Conservation (phyloP, 345 rosid genomes). For the Heritiera littoralis region DNA sequence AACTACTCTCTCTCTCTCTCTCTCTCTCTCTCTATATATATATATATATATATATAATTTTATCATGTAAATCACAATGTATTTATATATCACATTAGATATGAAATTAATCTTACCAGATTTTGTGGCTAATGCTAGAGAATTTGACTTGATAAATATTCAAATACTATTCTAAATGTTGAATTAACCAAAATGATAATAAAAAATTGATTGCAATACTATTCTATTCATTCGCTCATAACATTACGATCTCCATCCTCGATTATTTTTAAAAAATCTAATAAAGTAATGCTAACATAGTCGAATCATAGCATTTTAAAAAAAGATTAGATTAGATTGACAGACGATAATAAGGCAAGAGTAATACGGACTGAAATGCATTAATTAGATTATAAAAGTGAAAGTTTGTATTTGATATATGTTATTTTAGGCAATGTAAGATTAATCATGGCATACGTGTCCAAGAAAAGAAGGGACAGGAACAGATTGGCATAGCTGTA, state of each 20-base stretch:
- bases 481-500: conserved; percentile 50
- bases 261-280: not conserved
- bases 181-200: not conserved
- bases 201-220: not conserved
- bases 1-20: too few species aligned
- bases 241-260: not conserved
- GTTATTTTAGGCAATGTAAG: not conserved
- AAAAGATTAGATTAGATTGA: not conserved
- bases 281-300: not conserved
- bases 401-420: not conserved
- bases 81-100: too few species aligned
- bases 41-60: too few species aligned
- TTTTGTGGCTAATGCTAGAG: too few species aligned
- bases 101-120: too few species aligned
- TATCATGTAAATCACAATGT: too few species aligned
- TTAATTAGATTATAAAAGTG: not conserved
- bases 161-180: not conserved
- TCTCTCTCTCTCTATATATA: too few species aligned
- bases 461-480: conserved; percentile 27
- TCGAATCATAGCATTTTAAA: not conserved
- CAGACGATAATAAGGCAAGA: not conserved
- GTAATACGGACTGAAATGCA: not conserved
- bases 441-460: not conserved
- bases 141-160: too few species aligned
- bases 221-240: not conserved